Base-by-base conservation (phyloP, 345 rosid species). In the Cardamine chenopodiifolia region DNA sequence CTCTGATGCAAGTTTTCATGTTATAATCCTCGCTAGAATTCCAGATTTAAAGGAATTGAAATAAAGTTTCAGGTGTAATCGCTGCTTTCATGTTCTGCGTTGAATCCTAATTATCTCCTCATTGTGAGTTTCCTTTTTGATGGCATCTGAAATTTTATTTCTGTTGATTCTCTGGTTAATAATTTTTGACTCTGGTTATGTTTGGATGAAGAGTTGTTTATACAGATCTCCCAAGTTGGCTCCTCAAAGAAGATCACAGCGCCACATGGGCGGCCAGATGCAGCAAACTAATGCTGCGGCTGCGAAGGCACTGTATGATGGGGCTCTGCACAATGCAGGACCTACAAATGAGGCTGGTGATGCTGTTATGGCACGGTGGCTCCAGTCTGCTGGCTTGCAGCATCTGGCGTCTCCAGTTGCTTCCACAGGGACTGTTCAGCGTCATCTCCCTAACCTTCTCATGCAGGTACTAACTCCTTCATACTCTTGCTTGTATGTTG, bases 351-450 rank as follows among this genome's bases (percentile, higher is more conserved):
- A 92, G 66, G 88, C 96, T 0, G 90, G 98, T 4, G 99, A 95
- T 75, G 97, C 98, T 0, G 98, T 95, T 62, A 95, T 92, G 98
- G 97, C 98, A 13, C 90, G 99, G 75, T 95, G 97, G 98, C 90
- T 95, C 72, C 98, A 95, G 83, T 95, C 98, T 13, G 96, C 97
- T 52, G 99, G 99, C 63, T 78, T 95, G 87, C 99, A 95, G 93
- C 99, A 95, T 87, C 91, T 95, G 85, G 99, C 96, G 70, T 92
- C 99, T 61, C 99, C 99, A 15, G 62, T 89, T 85, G 88, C 97
- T 72, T 86, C 97, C 23, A 79, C 93, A 0, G 87, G 90, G 57
- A 60, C 81, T 53, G 99, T 92, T 79, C 91, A 95, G 42, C 96
- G 93, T 56, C 86, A 83, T 75, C 97, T 89, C 45, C 99, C 98